phyloP scores from a whole-genome alignment of 352 stramenopile genomes.

The Aphanomyces euteiches region DNA sequence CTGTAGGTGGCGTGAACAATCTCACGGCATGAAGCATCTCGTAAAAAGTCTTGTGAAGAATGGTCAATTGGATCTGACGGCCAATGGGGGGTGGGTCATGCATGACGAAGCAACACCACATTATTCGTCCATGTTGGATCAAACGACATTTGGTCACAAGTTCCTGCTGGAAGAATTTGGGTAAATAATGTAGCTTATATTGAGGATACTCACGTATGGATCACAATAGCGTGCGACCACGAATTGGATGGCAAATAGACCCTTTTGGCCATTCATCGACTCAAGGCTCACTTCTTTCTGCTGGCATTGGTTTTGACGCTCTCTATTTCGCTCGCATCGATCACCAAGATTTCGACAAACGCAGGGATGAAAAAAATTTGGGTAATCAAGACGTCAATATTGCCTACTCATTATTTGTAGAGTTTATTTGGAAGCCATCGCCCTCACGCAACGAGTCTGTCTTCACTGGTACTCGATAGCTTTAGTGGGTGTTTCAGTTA shows the following conservation, averaged over 20 bases:
- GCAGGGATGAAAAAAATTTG: slow-evolving; percentile 79
- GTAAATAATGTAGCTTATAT: not conserved
- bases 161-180: slow-evolving; percentile 94
- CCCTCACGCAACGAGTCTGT: slow-evolving; percentile 67
- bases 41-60: slow-evolving; percentile 88
- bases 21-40: slow-evolving; percentile 53
- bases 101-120: slow-evolving; percentile 96
- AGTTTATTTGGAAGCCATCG: slow-evolving; percentile 95
- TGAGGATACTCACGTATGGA: not conserved
- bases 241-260: slow-evolving; percentile 98
- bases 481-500: slow-evolving; percentile 45
- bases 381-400: not conserved
- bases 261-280: slow-evolving; percentile 93
- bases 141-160: slow-evolving; percentile 95
- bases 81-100: slow-evolving; percentile 98
- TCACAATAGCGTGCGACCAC: slow-evolving; percentile 71
- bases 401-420: slow-evolving; percentile 37
- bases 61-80: slow-evolving; percentile 88
- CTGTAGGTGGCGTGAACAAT: slow-evolving; percentile 82
- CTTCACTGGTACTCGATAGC: slow-evolving; percentile 41
- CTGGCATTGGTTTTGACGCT: slow-evolving; percentile 92
- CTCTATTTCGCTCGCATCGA: slow-evolving; percentile 98
- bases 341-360: slow-evolving; percentile 93
- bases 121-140: slow-evolving; percentile 97
- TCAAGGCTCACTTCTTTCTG: slow-evolving; percentile 89